Evolutionary conservation across 768 basidiomycete species (phyloP), one percentile per base, ranked within the genome.

Genomic region (Calocybe indica): DNA sequence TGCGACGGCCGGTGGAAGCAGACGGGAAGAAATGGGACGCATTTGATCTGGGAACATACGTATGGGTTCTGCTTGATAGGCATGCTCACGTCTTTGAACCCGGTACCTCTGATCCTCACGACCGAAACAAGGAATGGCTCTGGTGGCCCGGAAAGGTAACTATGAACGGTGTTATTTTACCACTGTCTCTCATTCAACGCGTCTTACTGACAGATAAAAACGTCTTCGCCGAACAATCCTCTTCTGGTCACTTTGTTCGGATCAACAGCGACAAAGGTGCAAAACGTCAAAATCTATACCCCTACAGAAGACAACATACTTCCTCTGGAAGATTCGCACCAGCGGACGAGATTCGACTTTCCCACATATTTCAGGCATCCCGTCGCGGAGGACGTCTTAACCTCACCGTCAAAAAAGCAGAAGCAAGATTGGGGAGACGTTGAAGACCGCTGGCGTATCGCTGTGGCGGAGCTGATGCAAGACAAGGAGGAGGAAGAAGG

Each of bases 121-220:
- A 31, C 14, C 40, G 43, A 40, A 59, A 57, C 2, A 61, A 50
- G 9, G 63, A 64, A 30, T 53, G 60, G 48, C 62, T 79, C 35
- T 88, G 86, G 86, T 88, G 86, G 86, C 86, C 86, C 14, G 83
- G 72, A 29, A 73, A 75, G 69, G 86, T 86, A 56, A 53, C 69
- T 63, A 22, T 45, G 7, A 41, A 22, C 51, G 47, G 46, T 50
- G 50, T 37, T 43, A 38, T 43, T 32, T 22, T 39, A 29, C 36
- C 9, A 28, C 30, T 42, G 7, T 40, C 29, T 36, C 48, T 54
- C 31, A 46, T 37, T 31, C 22, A 36, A 43, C 38, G 48, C 30
- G 38, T 46, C 40, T 45, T 44, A 28, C 7, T 10, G 36, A 14
- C 33, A 63, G 65, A 53, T 60, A 14, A 52, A 49, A n/a, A 54